A percentile compares a stretch with the other conserved stretches of the same genome.
Conservation (phyloP, 257 asterid species). For the Solanum peruvianum region DNA sequence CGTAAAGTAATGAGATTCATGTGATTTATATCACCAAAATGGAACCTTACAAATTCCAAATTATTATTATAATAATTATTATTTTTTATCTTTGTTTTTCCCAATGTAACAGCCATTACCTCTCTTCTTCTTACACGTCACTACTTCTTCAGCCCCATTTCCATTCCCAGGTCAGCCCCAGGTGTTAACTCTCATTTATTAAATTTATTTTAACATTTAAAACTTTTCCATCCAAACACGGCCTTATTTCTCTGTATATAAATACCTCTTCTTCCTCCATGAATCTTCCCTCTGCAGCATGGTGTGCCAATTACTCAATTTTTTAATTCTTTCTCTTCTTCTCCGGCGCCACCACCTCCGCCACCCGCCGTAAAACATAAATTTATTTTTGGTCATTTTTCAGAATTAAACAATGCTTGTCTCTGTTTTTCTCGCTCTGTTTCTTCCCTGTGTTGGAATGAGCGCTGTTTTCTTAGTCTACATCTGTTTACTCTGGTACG, state of each 20-base stretch:
- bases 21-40: neutral
- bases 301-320: slow-evolving; percentile 19
- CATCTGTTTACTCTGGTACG: slow-evolving; percentile 63
- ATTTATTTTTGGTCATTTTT: neutral
- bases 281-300: slow-evolving; percentile 4
- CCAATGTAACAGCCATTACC: neutral
- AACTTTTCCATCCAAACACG: neutral
- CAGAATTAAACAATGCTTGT: slow-evolving; percentile 32
- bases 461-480: slow-evolving; percentile 70
- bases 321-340: neutral
- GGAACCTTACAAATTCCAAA: neutral
- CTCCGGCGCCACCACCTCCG: neutral
- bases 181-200: neutral
- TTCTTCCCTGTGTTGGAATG: slow-evolving; percentile 87
- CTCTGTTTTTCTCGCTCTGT: slow-evolving; percentile 67
- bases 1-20: too few relatives aligned
- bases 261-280: neutral
- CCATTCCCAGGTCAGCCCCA: neutral
- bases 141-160: neutral
- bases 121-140: neutral
- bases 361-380: neutral
- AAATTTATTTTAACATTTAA: neutral
- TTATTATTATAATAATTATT: too few relatives aligned
- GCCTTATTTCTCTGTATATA: slow-evolving; percentile 1
- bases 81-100: neutral